phyloP scores from a whole-genome alignment of 495 filamentous ascomycete genomes.

The Haplographium delicatum region DNA sequence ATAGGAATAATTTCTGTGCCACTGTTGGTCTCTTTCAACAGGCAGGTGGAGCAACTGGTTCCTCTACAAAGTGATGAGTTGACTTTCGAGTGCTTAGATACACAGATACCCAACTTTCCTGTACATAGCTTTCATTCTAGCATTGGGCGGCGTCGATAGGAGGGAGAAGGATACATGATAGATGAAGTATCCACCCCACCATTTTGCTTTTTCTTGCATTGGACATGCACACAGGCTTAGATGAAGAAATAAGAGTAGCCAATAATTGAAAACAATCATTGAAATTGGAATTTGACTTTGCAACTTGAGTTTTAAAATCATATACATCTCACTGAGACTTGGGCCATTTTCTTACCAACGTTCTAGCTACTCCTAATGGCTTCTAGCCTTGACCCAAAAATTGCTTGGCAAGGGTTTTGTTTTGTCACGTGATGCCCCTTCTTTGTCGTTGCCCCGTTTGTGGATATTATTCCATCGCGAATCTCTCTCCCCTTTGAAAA shows the following conservation, averaged over 20 bases:
- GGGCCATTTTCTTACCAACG: too few species aligned
- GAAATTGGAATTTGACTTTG: background rate
- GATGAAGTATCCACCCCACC: too few species aligned
- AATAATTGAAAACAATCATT: background rate
- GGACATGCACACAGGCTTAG: background rate
- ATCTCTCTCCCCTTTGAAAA: too few species aligned
- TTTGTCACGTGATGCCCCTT: too few species aligned
- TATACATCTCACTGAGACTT: too few species aligned
- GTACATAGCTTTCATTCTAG: constrained; percentile 16
- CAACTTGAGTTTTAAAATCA: background rate
- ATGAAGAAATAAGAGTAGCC: background rate
- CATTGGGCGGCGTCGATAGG: background rate
- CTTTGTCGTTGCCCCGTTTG: too few species aligned
- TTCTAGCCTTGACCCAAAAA: too few species aligned
- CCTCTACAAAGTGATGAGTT: background rate
- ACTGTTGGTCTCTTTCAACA: constrained; percentile 60
- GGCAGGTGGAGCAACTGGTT: background rate
- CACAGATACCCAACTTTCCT: constrained; percentile 19
- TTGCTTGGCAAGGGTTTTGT: too few species aligned
- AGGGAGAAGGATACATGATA: too few species aligned
- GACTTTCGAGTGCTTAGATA: background rate
- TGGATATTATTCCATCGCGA: too few species aligned
- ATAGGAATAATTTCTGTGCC: constrained; percentile 69
- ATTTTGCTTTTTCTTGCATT: background rate
- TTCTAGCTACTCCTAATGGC: too few species aligned